A percentile compares a stretch with the other conserved stretches of the same genome.
Evolutionary conservation across 306 rosid genomes (phyloP).

Genomic region (Lathyrus aphaca): DNA sequence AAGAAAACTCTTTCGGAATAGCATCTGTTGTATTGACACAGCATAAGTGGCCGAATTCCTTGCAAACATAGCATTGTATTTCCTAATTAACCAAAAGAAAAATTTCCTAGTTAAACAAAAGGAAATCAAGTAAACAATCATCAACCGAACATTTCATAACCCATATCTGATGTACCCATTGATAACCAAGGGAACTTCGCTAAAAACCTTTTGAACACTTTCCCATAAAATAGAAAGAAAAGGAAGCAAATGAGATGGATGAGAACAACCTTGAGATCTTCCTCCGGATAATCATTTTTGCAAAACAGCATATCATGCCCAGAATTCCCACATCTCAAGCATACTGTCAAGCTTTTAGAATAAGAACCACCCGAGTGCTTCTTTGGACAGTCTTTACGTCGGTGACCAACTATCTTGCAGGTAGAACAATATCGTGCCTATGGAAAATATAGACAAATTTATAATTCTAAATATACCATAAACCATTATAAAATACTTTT

Average conservation of each 20-base stretch:
- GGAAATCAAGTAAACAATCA: slow-evolving; percentile 1
- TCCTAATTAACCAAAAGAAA: slow-evolving; percentile 51
- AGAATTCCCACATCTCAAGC: slow-evolving; percentile 82
- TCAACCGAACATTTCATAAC: slow-evolving; percentile 19
- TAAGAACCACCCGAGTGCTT: slow-evolving; percentile 44
- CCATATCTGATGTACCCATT: slow-evolving; percentile 17
- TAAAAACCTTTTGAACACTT: slow-evolving; percentile 15
- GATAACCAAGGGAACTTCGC: slow-evolving; percentile 5
- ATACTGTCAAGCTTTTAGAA: slow-evolving; percentile 47
- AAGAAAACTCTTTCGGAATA: slow-evolving; percentile 56
- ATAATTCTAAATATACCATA: slow-evolving; percentile 5
- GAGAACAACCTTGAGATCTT: slow-evolving; percentile 76
- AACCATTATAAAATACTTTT: slow-evolving; percentile 1
- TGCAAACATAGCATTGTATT: slow-evolving; percentile 79
- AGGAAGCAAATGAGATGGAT: slow-evolving; percentile 7
- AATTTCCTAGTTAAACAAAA: slow-evolving; percentile 49
- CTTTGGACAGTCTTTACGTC: slow-evolving; percentile 77
- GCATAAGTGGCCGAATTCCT: slow-evolving; percentile 80
- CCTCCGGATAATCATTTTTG: slow-evolving; percentile 53
- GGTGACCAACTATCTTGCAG: slow-evolving; percentile 81
- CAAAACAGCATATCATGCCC: slow-evolving; percentile 91
- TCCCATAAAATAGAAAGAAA: slow-evolving; percentile 16
- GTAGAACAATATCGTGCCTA: slow-evolving; percentile 74
- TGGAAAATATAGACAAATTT: not conserved
- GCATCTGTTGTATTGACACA: slow-evolving; percentile 53